A percentile compares a stretch with the other conserved stretches of the same genome.
Evolutionary conservation across 305 asterid genomes (phyloP).

Genomic region (Fraxinus ornus): DNA sequence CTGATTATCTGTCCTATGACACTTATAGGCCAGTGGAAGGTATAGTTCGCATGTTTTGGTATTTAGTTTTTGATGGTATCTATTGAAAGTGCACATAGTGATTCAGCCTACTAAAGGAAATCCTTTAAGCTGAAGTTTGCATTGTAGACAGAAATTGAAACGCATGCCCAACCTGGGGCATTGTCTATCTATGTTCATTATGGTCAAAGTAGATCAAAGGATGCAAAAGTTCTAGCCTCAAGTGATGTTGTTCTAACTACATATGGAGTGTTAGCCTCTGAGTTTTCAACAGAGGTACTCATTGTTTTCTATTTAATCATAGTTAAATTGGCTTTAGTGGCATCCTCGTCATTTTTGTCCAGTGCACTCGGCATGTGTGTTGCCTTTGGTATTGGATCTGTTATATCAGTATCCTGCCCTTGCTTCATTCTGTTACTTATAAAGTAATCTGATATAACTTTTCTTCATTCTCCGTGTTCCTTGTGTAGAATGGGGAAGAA

Average conservation of each 20-base stretch:
- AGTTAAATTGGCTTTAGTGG: constrained; percentile 21
- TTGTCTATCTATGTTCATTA: constrained; percentile 84
- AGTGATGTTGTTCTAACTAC: constrained; percentile 87
- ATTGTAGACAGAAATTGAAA: constrained; percentile 82
- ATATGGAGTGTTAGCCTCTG: constrained; percentile 92
- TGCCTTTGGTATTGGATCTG: background rate
- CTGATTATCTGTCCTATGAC: constrained; percentile 97
- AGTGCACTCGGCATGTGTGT: background rate
- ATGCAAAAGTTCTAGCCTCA: constrained; percentile 69
- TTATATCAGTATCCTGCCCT: constrained; percentile 6
- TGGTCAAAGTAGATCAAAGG: constrained; percentile 91
- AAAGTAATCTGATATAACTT: background rate
- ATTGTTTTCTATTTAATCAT: constrained; percentile 17
- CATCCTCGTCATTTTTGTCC: constrained; percentile 10
- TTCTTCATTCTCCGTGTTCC: constrained; percentile 10
- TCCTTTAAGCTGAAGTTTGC: constrained; percentile 26
- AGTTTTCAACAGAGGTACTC: constrained; percentile 77
- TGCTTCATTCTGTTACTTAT: constrained; percentile 9
- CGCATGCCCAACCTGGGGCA: constrained; percentile 76
- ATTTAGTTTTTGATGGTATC: constrained; percentile 21
- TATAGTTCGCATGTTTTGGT: constrained; percentile 29
- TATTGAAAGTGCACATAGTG: constrained; percentile 19
- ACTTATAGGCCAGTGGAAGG: constrained; percentile 98
- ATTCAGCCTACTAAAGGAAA: background rate
- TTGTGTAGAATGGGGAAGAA: constrained; percentile 66